phyloP scores from a whole-genome alignment of 1,284 basidiomycete genomes.

The Earliella scabrosa region DNA sequence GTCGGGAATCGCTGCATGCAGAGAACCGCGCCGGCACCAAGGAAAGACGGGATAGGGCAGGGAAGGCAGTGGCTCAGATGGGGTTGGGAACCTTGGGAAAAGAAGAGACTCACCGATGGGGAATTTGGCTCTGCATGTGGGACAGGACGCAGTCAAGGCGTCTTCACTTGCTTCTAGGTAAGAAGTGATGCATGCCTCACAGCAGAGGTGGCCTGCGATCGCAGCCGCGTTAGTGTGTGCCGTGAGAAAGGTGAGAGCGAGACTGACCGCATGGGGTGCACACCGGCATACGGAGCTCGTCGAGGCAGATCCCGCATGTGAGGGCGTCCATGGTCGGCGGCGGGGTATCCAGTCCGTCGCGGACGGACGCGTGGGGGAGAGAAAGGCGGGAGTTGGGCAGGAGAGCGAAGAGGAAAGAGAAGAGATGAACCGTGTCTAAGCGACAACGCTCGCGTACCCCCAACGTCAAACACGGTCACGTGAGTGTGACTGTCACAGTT shows the following conservation, averaged over 20 bases:
- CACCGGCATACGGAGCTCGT: conserved; percentile 53
- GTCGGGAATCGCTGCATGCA: conserved; percentile 40
- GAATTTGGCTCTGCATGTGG: conserved; percentile 61
- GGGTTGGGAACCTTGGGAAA: background rate
- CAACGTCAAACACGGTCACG: conserved; percentile 7
- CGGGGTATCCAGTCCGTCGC: conserved; percentile 25
- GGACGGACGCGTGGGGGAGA: conserved; percentile 9
- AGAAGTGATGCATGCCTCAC: conserved; percentile 54
- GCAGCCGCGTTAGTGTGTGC: conserved; percentile 2
- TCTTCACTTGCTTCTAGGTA: conserved; percentile 50
- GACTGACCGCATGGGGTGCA: conserved; percentile 64
- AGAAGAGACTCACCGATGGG: conserved; percentile 52
- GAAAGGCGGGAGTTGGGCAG: background rate
- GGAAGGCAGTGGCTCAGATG: background rate
- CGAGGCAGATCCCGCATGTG: conserved; percentile 67
- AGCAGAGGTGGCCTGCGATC: conserved; percentile 61
- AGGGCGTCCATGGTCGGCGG: conserved; percentile 39
- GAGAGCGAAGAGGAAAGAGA: background rate
- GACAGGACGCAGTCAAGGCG: conserved; percentile 51
- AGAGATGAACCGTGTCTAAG: background rate
- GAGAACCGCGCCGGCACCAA: no score
- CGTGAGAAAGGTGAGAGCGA: background rate
- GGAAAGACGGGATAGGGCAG: background rate
- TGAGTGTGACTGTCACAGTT: conserved; percentile 7
- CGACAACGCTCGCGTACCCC: background rate